Evolutionary conservation across 805 yeast species (phyloP), one percentile per base, ranked within the genome.

Genomic region (Pichia heedii): DNA sequence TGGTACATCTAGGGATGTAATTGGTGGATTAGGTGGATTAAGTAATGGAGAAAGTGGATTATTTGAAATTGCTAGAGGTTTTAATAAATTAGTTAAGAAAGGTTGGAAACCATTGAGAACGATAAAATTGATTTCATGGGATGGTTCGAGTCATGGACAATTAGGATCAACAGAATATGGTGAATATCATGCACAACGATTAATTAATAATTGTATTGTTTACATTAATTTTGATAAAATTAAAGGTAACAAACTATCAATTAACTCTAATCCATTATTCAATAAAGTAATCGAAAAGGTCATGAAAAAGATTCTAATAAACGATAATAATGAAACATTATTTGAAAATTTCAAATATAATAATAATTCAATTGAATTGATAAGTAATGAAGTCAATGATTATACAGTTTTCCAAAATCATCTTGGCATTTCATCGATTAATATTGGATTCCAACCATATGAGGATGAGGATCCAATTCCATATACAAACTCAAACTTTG

Each of bases 381-480:
- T 77, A 13, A 75, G 77, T 3, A 69, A 76, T 10, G 73, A 75
- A 7, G 45, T 56, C 41, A 67, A 80, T 1, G 82, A 77, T 54
- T 73, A 67, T 53, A 68, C 76, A 3, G 77, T 76, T 10, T 79
- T 80, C 51, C 84, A 81, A 57, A 74, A 74, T 52, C 79, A 76
- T 54, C 57, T 81, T 50, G 89, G 87, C 6, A 73, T 82, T 33
- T 84, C 89, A 2, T 70, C 83, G 0, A 68, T 77, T 11, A 70
- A 70, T 41, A 57, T 77, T 42, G 73, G 76, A 9, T 74, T 71
- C 51, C 41, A 40, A 4, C 56, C 55, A 35, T 56, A 64, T 39
- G 61, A 60, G 3, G 43, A 48, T 11, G 50, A 52, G 4, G 81
- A 77, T 55, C 71, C 81, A 5, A 65, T 77, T n/a, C 71, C 71